A percentile compares a stretch with the other conserved stretches of the same genome.
Evolutionary conservation across 441 rosid species (phyloP).

Genomic region (Aleurites moluccanus): DNA sequence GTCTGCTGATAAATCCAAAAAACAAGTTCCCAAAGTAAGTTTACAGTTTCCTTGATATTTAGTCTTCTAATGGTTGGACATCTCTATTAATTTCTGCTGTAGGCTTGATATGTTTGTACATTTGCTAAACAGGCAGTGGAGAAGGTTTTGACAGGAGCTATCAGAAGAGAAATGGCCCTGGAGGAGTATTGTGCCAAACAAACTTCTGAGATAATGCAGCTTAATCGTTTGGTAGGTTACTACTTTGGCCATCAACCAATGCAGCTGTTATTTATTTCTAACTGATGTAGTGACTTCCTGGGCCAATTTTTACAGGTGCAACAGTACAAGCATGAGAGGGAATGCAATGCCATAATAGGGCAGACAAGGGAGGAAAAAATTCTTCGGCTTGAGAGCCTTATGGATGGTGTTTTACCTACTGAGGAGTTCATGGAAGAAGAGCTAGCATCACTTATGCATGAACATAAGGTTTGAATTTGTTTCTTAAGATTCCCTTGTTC

Average conservation of each 20-base stretch:
- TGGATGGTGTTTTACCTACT: conserved; percentile 91
- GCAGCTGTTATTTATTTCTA: conserved; percentile 6
- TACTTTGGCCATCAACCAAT: conserved; percentile 12
- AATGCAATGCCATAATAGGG: conserved; percentile 87
- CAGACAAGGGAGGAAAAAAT: conserved; percentile 95
- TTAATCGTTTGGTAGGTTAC: conserved; percentile 82
- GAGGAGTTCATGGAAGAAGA: conserved; percentile 93
- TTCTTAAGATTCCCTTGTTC: conserved; percentile 22
- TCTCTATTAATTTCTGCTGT: background rate
- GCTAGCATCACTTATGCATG: conserved; percentile 66
- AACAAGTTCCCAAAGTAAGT: conserved; percentile 85
- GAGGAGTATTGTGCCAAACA: conserved; percentile 94
- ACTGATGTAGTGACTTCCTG: conserved; percentile 21
- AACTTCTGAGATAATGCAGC: conserved; percentile 87
- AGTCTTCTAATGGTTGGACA: background rate
- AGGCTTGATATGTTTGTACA: conserved; percentile 20
- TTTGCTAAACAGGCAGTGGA: conserved; percentile 73
- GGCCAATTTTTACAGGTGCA: conserved; percentile 62
- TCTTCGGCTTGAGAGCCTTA: conserved; percentile 87
- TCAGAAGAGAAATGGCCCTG: conserved; percentile 97
- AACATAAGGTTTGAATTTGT: conserved; percentile 62
- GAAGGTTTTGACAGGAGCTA: conserved; percentile 96
- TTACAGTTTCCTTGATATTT: conserved; percentile 4
- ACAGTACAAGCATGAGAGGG: conserved; percentile 98
- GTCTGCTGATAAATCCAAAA: conserved; percentile 57